Percentiles rank a stretch among this genome's conserved stretches.
Evolutionary conservation across 257 asterid species (phyloP).

Genomic region (Gentiana dahurica): DNA sequence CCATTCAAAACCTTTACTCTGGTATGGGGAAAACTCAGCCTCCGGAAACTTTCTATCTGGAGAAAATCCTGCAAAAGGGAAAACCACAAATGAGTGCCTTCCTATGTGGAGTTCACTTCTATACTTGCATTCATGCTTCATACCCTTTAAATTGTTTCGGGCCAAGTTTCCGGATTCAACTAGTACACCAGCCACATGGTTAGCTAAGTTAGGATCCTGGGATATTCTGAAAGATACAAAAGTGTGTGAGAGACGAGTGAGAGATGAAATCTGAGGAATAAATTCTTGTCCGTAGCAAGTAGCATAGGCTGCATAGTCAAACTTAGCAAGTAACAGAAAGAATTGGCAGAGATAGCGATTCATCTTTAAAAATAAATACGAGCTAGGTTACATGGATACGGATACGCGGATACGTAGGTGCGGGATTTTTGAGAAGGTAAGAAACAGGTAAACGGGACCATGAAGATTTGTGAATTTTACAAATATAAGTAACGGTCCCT

Average conservation of each 20-base stretch:
- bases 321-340: too few species aligned
- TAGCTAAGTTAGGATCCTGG: slow-evolving; percentile 47
- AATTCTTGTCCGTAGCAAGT: too few species aligned
- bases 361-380: too few species aligned
- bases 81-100: slow-evolving; percentile 5
- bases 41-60: slow-evolving; percentile 91
- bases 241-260: neutral
- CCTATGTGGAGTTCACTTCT: neutral
- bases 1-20: slow-evolving; percentile 64
- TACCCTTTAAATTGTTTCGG: slow-evolving; percentile 50
- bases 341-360: too few species aligned
- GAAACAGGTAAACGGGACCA: too few species aligned
- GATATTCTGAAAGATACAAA: slow-evolving; percentile 44
- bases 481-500: too few species aligned
- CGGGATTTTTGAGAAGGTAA: too few species aligned
- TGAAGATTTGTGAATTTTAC: too few species aligned
- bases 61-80: slow-evolving; percentile 59
- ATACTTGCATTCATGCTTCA: slow-evolving; percentile 1
- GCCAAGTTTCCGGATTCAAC: slow-evolving; percentile 57
- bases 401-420: too few species aligned
- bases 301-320: too few species aligned
- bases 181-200: slow-evolving; percentile 76
- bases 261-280: too few species aligned
- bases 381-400: too few species aligned
- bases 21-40: slow-evolving; percentile 83